Evolutionary conservation across 1,284 basidiomycete genomes (phyloP).

Genomic region (Cryptococcus sp.): DNA sequence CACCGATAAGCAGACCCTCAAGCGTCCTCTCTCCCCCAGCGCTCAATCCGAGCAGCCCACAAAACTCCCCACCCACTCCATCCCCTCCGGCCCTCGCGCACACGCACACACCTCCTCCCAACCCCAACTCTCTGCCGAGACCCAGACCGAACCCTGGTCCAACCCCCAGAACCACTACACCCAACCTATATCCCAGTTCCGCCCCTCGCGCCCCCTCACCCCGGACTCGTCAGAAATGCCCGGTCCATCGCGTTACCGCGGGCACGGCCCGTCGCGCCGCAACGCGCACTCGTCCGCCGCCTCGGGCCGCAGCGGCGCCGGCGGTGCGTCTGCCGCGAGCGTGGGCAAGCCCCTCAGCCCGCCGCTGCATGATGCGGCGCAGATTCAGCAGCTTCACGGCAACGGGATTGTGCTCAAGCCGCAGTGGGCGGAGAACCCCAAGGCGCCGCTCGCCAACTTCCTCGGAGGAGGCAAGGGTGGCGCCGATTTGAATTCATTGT

Average conservation of each 20-base stretch:
- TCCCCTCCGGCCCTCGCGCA: constrained; percentile 18
- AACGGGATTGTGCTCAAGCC: constrained; percentile 31
- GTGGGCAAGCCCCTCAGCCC: constrained; percentile 17
- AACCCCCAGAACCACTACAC: background rate
- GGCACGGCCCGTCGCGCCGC: background rate
- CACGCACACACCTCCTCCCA: background rate
- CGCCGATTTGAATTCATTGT: constrained; percentile 30
- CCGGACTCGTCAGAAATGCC: constrained; percentile 9
- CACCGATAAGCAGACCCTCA: background rate
- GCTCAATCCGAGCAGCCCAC: background rate
- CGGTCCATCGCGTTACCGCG: constrained; percentile 9
- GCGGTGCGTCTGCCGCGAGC: background rate
- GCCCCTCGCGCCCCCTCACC: background rate
- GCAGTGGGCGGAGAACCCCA: constrained; percentile 47
- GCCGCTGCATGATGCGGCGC: constrained; percentile 27
- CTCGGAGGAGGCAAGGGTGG: constrained; percentile 32
- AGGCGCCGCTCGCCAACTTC: constrained; percentile 47
- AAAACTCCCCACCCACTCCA: constrained; percentile 14
- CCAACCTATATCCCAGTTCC: background rate
- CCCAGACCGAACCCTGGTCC: constrained; percentile 3
- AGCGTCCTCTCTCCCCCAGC: constrained; percentile 10
- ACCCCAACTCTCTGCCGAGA: constrained; percentile 10
- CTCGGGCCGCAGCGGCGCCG: background rate
- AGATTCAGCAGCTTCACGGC: constrained; percentile 28
- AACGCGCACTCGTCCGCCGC: background rate